Conservation (phyloP, 352 stramenopile genomes). For the Pythium folliculosum region DNA sequence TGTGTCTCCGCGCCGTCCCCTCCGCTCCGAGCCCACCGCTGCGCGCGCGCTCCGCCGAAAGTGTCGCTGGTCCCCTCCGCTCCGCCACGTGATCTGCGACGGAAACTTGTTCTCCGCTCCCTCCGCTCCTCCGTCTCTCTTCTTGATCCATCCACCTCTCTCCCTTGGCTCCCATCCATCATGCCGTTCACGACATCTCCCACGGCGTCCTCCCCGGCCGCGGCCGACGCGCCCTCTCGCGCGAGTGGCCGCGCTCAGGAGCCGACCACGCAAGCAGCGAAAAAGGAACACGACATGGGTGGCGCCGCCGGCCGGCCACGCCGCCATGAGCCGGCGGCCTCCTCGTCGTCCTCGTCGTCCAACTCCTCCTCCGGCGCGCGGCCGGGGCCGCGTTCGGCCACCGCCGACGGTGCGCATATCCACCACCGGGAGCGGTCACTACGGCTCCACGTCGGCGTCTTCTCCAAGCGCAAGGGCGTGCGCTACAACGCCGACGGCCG, state of each 20-base stretch:
- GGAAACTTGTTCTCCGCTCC: no score
- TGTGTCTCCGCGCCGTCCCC: neutral
- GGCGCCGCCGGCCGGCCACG: neutral
- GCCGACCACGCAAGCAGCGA: slow-evolving; percentile 9
- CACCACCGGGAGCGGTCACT: slow-evolving; percentile 7
- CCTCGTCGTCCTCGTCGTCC: slow-evolving; percentile 11
- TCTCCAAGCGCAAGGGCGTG: slow-evolving; percentile 60
- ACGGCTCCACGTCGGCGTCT: slow-evolving; percentile 27
- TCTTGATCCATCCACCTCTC: neutral
- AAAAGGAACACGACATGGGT: slow-evolving; percentile 11
- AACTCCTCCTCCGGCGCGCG: slow-evolving; percentile 3
- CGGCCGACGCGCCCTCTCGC: neutral
- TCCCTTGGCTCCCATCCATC: neutral
- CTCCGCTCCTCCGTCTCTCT: neutral
- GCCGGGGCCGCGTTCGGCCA: neutral
- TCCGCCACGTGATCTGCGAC: neutral
- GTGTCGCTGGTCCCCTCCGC: neutral
- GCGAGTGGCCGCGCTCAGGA: slow-evolving; percentile 16
- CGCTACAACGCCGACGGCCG: slow-evolving; percentile 59
- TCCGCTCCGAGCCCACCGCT: neutral
- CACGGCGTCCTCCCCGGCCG: neutral
- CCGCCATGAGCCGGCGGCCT: slow-evolving; percentile 7
- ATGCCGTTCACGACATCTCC: slow-evolving; percentile 12
- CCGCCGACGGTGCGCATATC: neutral
- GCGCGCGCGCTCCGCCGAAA: neutral